Conservation (phyloP, 1,284 basidiomycete species). For the Papiliotrema laurentii region DNA sequence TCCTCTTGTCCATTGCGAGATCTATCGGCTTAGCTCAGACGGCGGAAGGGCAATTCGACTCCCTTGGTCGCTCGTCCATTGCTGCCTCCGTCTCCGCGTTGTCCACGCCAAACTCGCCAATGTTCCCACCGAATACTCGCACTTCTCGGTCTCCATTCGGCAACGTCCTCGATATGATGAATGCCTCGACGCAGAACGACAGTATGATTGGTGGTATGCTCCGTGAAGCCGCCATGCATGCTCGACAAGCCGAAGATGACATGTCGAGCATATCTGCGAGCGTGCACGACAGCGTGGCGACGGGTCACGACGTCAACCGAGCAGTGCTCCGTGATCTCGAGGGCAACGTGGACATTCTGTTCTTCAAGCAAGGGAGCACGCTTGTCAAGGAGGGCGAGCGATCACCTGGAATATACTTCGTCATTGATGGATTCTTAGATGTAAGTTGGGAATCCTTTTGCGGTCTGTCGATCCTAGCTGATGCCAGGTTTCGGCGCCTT, state of each 20-base stretch:
- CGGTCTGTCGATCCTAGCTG: neutral
- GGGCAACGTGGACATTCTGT: constrained; percentile 93
- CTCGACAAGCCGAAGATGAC: constrained; percentile 77
- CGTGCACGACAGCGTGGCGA: constrained; percentile 50
- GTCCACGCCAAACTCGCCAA: constrained; percentile 43
- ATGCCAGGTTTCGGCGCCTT: constrained; percentile 17
- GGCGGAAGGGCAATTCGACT: constrained; percentile 42
- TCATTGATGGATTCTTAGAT: constrained; percentile 96
- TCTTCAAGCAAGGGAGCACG: constrained; percentile 79
- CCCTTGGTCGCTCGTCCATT: constrained; percentile 19
- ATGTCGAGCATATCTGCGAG: constrained; percentile 53
- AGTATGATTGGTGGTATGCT: constrained; percentile 58
- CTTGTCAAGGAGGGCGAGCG: constrained; percentile 84
- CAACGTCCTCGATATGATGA: constrained; percentile 68
- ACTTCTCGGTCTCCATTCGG: constrained; percentile 66
- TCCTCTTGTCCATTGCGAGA: constrained; percentile 96
- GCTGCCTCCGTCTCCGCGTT: constrained; percentile 32
- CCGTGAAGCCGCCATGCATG: constrained; percentile 53
- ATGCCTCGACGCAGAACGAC: constrained; percentile 40
- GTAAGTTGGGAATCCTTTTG: too few relatives aligned
- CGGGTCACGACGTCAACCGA: constrained; percentile 19
- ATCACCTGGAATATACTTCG: constrained; percentile 81
- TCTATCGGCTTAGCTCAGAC: constrained; percentile 94
- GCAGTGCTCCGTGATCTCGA: constrained; percentile 63
- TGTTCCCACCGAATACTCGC: constrained; percentile 39